Percentiles rank a stretch among this genome's conserved stretches.
phyloP scores from a whole-genome alignment of 305 asterid genomes.

The Fraxinus albicans region DNA sequence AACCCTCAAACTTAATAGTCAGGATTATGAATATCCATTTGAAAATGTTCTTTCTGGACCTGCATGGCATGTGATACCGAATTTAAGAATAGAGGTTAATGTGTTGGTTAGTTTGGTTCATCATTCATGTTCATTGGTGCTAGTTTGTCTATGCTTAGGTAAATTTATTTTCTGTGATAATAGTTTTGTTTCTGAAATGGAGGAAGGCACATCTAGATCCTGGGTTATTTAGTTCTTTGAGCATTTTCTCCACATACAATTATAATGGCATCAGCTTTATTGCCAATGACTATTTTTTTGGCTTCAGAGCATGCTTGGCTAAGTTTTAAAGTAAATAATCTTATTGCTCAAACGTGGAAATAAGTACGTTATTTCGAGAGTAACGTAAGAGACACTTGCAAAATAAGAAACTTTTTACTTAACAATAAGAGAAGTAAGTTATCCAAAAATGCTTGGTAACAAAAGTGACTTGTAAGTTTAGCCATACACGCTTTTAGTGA shows the following conservation, averaged over 20 bases:
- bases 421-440: background rate
- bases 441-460: background rate
- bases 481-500: background rate
- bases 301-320: background rate
- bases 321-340: background rate
- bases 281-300: background rate
- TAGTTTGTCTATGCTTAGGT: background rate
- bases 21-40: background rate
- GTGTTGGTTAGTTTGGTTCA: background rate
- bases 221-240: background rate
- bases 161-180: background rate
- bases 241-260: background rate
- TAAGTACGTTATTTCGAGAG: background rate
- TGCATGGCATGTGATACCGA: background rate
- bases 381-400: background rate
- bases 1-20: slow-evolving; percentile 3
- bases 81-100: background rate
- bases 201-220: background rate
- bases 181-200: background rate
- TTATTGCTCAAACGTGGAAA: background rate
- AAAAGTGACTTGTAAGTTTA: background rate
- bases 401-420: background rate
- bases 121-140: background rate
- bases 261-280: background rate
- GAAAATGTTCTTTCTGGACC: background rate